Percentiles rank a stretch among this genome's conserved stretches.
phyloP scores from a whole-genome alignment of 1,139 yeast species.

The Yamadazyma dendronema region DNA sequence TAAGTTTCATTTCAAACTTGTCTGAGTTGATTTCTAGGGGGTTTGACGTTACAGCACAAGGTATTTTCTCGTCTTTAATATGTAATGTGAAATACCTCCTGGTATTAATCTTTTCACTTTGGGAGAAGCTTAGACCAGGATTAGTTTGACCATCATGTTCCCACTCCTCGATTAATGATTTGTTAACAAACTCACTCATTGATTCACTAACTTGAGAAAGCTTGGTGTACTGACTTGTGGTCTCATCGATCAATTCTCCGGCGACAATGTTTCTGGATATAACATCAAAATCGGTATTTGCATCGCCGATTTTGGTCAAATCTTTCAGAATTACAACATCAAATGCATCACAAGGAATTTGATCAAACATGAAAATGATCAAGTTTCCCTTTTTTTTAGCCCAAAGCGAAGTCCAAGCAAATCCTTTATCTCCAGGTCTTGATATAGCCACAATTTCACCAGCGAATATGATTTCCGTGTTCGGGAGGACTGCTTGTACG shows the following conservation, averaged over 20 bases:
- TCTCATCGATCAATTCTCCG: conserved; percentile 34
- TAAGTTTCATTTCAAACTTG: conserved; percentile 47
- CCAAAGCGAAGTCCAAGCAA: conserved; percentile 85
- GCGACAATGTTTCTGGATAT: conserved; percentile 40
- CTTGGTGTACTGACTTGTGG: conserved; percentile 18
- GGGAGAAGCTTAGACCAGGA: conserved; percentile 19
- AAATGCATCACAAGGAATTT: conserved; percentile 78
- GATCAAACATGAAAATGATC: conserved; percentile 83
- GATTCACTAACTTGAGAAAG: conserved; percentile 33
- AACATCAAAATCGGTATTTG: conserved; percentile 24
- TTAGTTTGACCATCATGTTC: conserved; percentile 12
- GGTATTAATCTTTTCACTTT: conserved; percentile 50
- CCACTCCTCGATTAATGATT: conserved; percentile 7
- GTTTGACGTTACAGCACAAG: conserved; percentile 70
- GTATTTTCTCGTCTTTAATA: conserved; percentile 44
- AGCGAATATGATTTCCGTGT: conserved; percentile 37
- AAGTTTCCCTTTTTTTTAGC: conserved; percentile 72
- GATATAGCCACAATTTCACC: conserved; percentile 60
- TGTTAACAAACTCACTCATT: conserved; percentile 24
- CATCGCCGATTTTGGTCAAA: not conserved
- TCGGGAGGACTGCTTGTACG: conserved; percentile 9
- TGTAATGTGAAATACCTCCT: conserved; percentile 64
- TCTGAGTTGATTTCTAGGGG: conserved; percentile 46
- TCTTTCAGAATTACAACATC: conserved; percentile 51
- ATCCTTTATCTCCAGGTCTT: conserved; percentile 47